Percentiles rank a stretch among this genome's conserved stretches.
These are phyloP conservation scores for Taphrina wiesneri DNA, from an alignment of 1,139 yeast genomes.

Conservation along the genomic window DNA sequence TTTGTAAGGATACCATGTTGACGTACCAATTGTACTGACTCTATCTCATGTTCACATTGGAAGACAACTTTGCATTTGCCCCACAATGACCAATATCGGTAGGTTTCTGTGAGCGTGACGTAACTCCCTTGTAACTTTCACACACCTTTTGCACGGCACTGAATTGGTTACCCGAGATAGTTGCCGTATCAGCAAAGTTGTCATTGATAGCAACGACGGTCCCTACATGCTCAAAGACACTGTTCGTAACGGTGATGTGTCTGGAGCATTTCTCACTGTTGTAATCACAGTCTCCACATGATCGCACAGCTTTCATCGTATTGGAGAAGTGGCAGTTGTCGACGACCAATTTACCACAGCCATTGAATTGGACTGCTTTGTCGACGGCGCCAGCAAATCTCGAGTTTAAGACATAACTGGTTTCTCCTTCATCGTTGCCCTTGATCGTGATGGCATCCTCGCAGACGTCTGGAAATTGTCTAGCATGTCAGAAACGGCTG, in stretches of 20 bases:
- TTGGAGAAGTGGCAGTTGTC: neutral
- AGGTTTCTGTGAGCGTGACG: neutral
- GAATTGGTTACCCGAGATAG: neutral
- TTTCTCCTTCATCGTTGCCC: neutral
- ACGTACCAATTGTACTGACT: neutral
- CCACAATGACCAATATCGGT: neutral
- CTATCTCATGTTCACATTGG: neutral
- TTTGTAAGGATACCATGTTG: too few relatives aligned
- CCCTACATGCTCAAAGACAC: neutral
- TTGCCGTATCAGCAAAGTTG: neutral
- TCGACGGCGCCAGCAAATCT: neutral
- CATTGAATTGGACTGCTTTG: conserved; percentile 2
- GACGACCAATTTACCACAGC: neutral
- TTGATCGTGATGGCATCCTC: conserved; percentile 3
- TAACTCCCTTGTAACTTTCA: neutral
- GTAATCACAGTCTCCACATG: conserved; percentile 4
- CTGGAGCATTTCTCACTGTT: neutral
- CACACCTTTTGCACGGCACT: neutral
- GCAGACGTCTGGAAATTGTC: neutral
- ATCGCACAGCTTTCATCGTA: neutral
- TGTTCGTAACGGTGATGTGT: neutral
- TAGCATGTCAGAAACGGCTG: neutral
- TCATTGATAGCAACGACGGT: conserved; percentile 1
- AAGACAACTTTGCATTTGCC: neutral
- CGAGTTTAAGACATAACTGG: conserved; percentile 1